Evolutionary conservation across 139 green algal species (phyloP), one percentile per base, ranked within the genome.

Genomic region (Chlorella sorokiniana): DNA sequence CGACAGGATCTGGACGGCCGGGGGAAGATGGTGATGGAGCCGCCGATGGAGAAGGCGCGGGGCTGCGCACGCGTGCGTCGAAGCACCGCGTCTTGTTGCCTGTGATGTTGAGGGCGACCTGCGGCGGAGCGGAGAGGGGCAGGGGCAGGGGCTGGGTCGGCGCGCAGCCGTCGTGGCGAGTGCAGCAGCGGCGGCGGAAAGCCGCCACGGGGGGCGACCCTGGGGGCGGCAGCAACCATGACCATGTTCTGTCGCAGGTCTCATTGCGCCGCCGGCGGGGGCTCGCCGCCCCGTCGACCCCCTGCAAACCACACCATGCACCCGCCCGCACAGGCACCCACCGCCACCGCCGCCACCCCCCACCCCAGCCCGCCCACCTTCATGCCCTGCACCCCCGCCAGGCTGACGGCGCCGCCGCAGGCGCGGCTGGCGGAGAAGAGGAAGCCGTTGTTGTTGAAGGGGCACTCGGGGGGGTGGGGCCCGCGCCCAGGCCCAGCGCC

Each of bases 21-120:
- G 62, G n/a, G n/a, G 62, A 69, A 69, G 62, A 69, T 40, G 62
- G 62, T 69, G 62, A 69, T 16, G 11, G 33, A 22, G 38, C 67
- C 38, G 37, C 67, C 38, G 37, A 73, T 37, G 1, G 38, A 16
- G 33, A 69, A 69, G 62, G 27, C 62, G 40, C 41, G 62, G 62
- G 31, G 2, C 6, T 69, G 62, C 33, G 62, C 38, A 45, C 51
- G 67, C 33, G 16, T 37, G 38, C 37, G 67, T 73, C 67, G 18
- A 73, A 73, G 67, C 67, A 73, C 22, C 38, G 33, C 11, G 67
- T 73, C 67, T 73, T 73, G 67, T 45, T 45, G 33, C 67, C 67
- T 23, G 38, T 54, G 38, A 73, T 73, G 67, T 48, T 51, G 18
- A 73, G 38, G 10, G 40, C 40, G 33, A 73, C 67, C 67, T 73